These are phyloP conservation scores for Starmera caribaea DNA, from an alignment of 805 yeast species.

Conservation along the genomic window DNA sequence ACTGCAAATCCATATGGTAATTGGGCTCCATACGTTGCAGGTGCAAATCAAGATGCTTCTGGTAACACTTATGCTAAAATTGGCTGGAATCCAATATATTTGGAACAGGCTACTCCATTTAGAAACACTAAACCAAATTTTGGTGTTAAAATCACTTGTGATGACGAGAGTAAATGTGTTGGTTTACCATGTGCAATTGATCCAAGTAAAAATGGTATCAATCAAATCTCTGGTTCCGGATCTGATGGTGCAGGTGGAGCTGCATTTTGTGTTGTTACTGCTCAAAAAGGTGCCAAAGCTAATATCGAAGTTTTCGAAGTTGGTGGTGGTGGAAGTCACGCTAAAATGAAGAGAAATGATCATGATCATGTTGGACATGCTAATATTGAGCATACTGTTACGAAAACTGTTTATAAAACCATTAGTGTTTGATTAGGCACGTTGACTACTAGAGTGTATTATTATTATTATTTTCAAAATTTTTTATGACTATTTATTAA, in stretches of 20 bases:
- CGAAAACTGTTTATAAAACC: slow-evolving; percentile 6
- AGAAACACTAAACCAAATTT: slow-evolving; percentile 46
- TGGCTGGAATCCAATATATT: slow-evolving; percentile 86
- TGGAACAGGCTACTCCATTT: slow-evolving; percentile 50
- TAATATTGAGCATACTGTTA: slow-evolving; percentile 2
- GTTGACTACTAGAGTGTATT: background rate
- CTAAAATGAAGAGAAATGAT: slow-evolving; percentile 3
- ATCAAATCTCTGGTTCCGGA: slow-evolving; percentile 36
- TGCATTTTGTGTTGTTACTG: slow-evolving; percentile 79
- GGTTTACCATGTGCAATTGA: slow-evolving; percentile 82
- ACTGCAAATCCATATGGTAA: slow-evolving; percentile 63
- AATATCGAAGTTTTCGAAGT: slow-evolving; percentile 58
- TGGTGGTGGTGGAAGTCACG: slow-evolving; percentile 1
- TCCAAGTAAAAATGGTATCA: slow-evolving; percentile 53
- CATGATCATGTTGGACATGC: slow-evolving; percentile 5
- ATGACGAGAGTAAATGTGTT: slow-evolving; percentile 53
- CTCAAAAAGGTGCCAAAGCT: slow-evolving; percentile 51
- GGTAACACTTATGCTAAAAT: slow-evolving; percentile 74
- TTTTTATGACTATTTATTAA: too few species aligned
- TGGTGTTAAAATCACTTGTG: slow-evolving; percentile 70
- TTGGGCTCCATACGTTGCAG: slow-evolving; percentile 93
- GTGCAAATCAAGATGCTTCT: slow-evolving; percentile 66
- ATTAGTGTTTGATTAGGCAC: slow-evolving; percentile 1
- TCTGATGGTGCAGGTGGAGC: slow-evolving; percentile 55
- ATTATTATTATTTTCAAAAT: too few species aligned